Percentiles rank a stretch among this genome's conserved stretches.
Evolutionary conservation across 2,329 filamentous ascomycete genomes (phyloP).

Genomic region (Apiospora pterosperma): DNA sequence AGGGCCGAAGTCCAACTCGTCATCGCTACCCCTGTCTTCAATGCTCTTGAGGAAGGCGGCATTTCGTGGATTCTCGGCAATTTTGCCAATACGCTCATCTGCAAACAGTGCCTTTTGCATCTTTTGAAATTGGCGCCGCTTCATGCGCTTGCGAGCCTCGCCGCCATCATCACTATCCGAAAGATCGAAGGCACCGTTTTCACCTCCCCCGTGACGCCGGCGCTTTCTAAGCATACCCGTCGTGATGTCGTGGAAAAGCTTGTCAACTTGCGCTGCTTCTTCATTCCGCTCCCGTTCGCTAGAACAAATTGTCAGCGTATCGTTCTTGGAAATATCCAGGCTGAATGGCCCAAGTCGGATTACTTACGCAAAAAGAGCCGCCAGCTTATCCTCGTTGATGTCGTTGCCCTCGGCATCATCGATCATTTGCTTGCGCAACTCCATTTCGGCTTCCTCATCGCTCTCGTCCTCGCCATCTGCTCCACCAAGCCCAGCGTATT

Average conservation of each 20-base stretch:
- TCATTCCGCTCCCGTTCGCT: constrained; percentile 75
- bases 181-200: constrained; percentile 74
- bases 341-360: neutral
- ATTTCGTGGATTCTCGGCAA: constrained; percentile 85
- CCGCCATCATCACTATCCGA: constrained; percentile 89
- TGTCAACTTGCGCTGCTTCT: constrained; percentile 85
- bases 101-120: constrained; percentile 86
- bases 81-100: constrained; percentile 87
- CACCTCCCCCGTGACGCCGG: constrained; percentile 45
- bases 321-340: neutral
- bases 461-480: constrained; percentile 81
- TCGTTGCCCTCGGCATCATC: constrained; percentile 76
- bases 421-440: constrained; percentile 79
- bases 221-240: constrained; percentile 84
- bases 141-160: constrained; percentile 73
- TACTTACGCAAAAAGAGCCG: constrained; percentile 84
- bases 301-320: neutral
- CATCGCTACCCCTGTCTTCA: constrained; percentile 74
- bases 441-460: constrained; percentile 70
- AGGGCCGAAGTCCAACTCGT: constrained; percentile 69
- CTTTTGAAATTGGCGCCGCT: constrained; percentile 82
- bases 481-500: constrained; percentile 92
- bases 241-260: constrained; percentile 89
- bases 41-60: constrained; percentile 87
- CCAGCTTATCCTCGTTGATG: constrained; percentile 76